Base-by-base conservation (phyloP, 2,329 filamentous ascomycete genomes). In the Capronia americana region DNA sequence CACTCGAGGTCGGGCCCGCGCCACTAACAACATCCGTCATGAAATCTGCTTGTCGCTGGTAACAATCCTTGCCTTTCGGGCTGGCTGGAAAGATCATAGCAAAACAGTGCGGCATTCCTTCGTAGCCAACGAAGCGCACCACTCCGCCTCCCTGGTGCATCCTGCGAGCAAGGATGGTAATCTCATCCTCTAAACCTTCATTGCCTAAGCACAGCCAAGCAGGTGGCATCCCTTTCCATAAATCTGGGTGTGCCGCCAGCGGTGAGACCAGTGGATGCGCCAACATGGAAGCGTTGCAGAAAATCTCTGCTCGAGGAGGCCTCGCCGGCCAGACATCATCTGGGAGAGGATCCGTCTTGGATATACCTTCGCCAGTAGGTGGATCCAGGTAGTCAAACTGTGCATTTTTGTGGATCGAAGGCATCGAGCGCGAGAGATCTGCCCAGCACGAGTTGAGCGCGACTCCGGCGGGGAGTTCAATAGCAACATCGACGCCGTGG, bases 31-130 rank as follows among this genome's bases (percentile, higher is more conserved):
- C 77, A 67, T 78, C 74, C 0, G 71, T 73, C 57, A 77, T 78
- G 62, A 92, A 92, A 1, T 75, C 77, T 0, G 85, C 78, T 84
- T 87, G 87, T 2, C 80, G 78, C 14, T 82, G 76, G 64, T 87
- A 84, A 72, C 87, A 90, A 56, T 84, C 81, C 70, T 74, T 78
- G 2, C 84, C 78, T 32, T 78, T 81, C 1, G 80, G 74, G 1
- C 83, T 75, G 4, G 78, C 77, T 1, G 81, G 77, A 63, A 92
- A 77, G 1, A 91, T 69, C 69, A 87, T 73, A 0, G 84, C 86
- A 74, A 92, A 81, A 57, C 79, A 81, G 65, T 82, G 80, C 10
- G 80, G 80, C 77, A 81, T 80, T 10, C 80, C 80, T 65, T 82
- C 80, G 57, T 79, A 81, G 55, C 78, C 77, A 55, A 81, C 77